Evolutionary conservation across 2,329 filamentous ascomycete genomes (phyloP).

Genomic region (Calonectria crousiana): DNA sequence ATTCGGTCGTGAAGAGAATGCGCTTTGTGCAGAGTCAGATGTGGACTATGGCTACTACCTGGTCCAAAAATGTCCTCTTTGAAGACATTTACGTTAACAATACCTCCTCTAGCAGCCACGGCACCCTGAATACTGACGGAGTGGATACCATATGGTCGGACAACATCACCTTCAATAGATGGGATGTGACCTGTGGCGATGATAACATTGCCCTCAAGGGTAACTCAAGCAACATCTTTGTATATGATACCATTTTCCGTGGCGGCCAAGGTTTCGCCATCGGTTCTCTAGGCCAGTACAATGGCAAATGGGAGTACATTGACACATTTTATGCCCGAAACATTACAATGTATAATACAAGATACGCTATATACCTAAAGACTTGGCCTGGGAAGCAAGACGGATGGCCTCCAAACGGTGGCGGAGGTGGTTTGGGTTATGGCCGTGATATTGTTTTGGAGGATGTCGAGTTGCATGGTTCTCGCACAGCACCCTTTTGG

Average conservation of each 20-base stretch:
- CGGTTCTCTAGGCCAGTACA: constrained; percentile 69
- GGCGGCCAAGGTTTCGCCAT: constrained; percentile 67
- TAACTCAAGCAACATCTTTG: constrained; percentile 66
- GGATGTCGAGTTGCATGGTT: neutral
- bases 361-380: constrained; percentile 66
- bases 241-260: constrained; percentile 62
- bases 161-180: constrained; percentile 63
- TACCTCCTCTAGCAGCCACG: constrained; percentile 50
- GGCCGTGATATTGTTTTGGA: constrained; percentile 8
- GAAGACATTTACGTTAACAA: constrained; percentile 67
- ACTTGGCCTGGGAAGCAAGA: constrained; percentile 69
- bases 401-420: constrained; percentile 60
- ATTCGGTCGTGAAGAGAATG: constrained; percentile 61
- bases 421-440: constrained; percentile 59
- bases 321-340: constrained; percentile 62
- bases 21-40: constrained; percentile 69
- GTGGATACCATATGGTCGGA: constrained; percentile 65
- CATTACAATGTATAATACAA: constrained; percentile 58
- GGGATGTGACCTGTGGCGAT: constrained; percentile 52
- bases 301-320: constrained; percentile 60
- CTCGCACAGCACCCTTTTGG: neutral
- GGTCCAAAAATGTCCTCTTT: constrained; percentile 60
- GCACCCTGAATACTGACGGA: constrained; percentile 56
- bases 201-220: constrained; percentile 65
- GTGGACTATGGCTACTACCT: constrained; percentile 69